phyloP scores from a whole-genome alignment of 1,284 basidiomycete species.

The Ganoderma resinaceum region DNA sequence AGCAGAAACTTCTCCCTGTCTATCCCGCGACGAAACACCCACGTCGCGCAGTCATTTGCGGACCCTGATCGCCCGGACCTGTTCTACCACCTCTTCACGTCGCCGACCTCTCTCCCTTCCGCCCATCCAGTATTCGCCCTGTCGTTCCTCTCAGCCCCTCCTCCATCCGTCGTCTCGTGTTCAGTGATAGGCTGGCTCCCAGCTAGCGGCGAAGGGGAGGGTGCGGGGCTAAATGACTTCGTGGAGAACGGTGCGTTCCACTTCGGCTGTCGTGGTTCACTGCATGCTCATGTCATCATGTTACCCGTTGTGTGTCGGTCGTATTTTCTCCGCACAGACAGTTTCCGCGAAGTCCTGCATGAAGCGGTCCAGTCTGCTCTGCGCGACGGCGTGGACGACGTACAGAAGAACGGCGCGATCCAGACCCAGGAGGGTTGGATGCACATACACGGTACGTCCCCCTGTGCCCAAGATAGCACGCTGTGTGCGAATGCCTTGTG shows the following conservation, averaged over 20 bases:
- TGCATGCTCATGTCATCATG: not conserved
- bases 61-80: constrained; percentile 70
- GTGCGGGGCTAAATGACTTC: constrained; percentile 72
- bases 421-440: constrained; percentile 80
- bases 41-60: constrained; percentile 33
- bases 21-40: not conserved
- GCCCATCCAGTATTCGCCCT: constrained; percentile 63
- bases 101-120: constrained; percentile 56
- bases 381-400: constrained; percentile 63
- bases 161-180: constrained; percentile 52
- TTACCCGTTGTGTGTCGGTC: not conserved
- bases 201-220: constrained; percentile 49
- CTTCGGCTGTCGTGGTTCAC: constrained; percentile 33
- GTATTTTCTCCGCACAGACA: constrained; percentile 45
- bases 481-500: not conserved
- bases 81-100: constrained; percentile 69
- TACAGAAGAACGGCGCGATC: constrained; percentile 68
- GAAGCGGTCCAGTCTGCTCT: constrained; percentile 61
- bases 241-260: constrained; percentile 61
- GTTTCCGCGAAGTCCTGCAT: constrained; percentile 67
- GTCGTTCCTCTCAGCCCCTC: constrained; percentile 59
- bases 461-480: not conserved
- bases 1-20: not conserved
- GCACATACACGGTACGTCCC: constrained; percentile 75
- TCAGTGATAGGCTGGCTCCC: constrained; percentile 77